phyloP scores from a whole-genome alignment of 305 asterid genomes.

The Rubia peregrina region DNA sequence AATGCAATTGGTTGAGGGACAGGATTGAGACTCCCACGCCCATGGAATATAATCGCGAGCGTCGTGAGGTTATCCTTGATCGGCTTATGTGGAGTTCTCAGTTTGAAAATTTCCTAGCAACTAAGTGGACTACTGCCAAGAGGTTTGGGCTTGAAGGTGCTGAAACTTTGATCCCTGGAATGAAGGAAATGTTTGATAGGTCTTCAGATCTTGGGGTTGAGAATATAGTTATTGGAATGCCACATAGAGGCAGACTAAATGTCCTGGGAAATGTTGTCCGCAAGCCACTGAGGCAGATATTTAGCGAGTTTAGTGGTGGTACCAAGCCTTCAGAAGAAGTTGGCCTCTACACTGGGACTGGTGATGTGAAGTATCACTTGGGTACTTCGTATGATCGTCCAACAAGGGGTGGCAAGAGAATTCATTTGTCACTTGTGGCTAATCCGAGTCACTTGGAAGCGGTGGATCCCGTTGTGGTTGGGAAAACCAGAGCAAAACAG shows the following conservation, averaged over 20 bases:
- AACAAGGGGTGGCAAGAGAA: constrained; percentile 91
- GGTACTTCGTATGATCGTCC: constrained; percentile 97
- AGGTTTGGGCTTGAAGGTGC: constrained; percentile 97
- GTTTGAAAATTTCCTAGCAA: constrained; percentile 91
- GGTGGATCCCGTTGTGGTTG: constrained; percentile 87
- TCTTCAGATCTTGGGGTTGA: constrained; percentile 96
- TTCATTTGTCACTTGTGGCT: constrained; percentile 92
- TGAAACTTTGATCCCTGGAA: constrained; percentile 96
- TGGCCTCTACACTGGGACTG: constrained; percentile 90
- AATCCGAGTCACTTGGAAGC: constrained; percentile 99
- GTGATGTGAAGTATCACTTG: constrained; percentile 94
- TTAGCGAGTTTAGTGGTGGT: constrained; percentile 88
- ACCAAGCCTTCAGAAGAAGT: constrained; percentile 79
- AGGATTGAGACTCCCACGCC: constrained; percentile 80
- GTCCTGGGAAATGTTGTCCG: constrained; percentile 93
- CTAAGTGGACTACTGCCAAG: constrained; percentile 95
- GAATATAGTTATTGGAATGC: constrained; percentile 95
- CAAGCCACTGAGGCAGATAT: constrained; percentile 84
- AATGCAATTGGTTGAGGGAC: constrained; percentile 94
- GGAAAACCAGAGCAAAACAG: constrained; percentile 94
- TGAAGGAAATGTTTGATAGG: constrained; percentile 98
- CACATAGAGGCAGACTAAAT: constrained; percentile 91
- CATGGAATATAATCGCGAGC: constrained; percentile 54
- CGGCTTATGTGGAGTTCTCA: constrained; percentile 93
- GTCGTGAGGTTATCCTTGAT: constrained; percentile 94